These are phyloP conservation scores for Parachaetomium inaequale DNA, from an alignment of 495 filamentous ascomycete genomes.

Conservation along the genomic window DNA sequence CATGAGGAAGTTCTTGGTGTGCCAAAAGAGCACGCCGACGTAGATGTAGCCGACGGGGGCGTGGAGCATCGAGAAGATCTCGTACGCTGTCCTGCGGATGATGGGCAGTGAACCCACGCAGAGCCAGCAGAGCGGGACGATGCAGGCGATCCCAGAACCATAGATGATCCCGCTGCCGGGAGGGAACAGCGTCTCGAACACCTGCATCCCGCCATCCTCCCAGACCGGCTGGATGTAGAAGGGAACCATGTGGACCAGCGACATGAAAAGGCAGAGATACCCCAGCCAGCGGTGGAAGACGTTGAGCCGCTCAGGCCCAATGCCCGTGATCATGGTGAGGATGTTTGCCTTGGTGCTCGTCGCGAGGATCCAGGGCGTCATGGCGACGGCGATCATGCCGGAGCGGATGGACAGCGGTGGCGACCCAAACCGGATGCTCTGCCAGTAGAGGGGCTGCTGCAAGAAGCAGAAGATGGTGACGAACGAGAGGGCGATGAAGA, in stretches of 20 bases:
- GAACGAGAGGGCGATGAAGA: slow-evolving; percentile 62
- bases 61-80: slow-evolving; percentile 78
- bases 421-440: slow-evolving; percentile 77
- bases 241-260: slow-evolving; percentile 77
- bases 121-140: slow-evolving; percentile 76
- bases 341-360: slow-evolving; percentile 89
- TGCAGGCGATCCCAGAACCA: slow-evolving; percentile 82
- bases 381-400: slow-evolving; percentile 89
- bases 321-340: slow-evolving; percentile 79
- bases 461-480: slow-evolving; percentile 77
- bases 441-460: slow-evolving; percentile 79
- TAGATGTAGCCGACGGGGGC: slow-evolving; percentile 77
- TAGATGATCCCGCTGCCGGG: slow-evolving; percentile 65
- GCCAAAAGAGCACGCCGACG: slow-evolving; percentile 88
- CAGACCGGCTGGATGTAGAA: slow-evolving; percentile 87
- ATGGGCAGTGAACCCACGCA: slow-evolving; percentile 78
- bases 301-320: slow-evolving; percentile 88
- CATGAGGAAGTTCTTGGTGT: slow-evolving; percentile 85
- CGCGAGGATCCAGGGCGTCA: slow-evolving; percentile 91
- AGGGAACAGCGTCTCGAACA: slow-evolving; percentile 64
- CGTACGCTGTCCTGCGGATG: slow-evolving; percentile 61
- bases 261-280: slow-evolving; percentile 81
- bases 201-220: slow-evolving; percentile 65
- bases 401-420: slow-evolving; percentile 85
- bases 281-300: slow-evolving; percentile 90